Percentiles rank a stretch among this genome's conserved stretches.
Conservation (phyloP, 306 rosid genomes). For the Mimosa pudica region DNA sequence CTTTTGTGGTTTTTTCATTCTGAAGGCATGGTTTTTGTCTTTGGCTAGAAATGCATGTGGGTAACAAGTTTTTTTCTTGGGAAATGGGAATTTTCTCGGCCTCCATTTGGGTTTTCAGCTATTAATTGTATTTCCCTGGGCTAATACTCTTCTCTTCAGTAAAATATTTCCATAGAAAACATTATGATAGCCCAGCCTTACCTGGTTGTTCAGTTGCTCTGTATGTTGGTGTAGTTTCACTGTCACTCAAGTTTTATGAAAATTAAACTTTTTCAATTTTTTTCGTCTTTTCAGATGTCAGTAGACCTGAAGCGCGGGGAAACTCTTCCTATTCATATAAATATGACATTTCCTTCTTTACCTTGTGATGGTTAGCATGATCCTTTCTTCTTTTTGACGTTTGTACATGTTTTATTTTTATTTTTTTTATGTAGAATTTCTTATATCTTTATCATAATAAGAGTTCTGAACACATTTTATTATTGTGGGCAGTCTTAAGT, state of each 20-base stretch:
- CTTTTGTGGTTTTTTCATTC: neutral
- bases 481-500: slow-evolving; percentile 69
- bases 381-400: slow-evolving; percentile 28
- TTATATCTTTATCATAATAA: slow-evolving; percentile 9
- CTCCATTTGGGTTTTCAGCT: neutral
- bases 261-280: slow-evolving; percentile 13
- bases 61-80: neutral
- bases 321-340: slow-evolving; percentile 94
- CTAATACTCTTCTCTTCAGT: neutral
- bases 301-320: slow-evolving; percentile 96
- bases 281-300: slow-evolving; percentile 67
- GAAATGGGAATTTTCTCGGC: neutral
- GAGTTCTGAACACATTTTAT: slow-evolving; percentile 27
- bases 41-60: neutral
- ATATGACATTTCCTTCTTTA: slow-evolving; percentile 88
- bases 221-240: neutral
- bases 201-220: neutral
- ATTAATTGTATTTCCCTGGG: neutral
- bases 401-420: slow-evolving; percentile 11
- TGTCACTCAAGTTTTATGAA: neutral
- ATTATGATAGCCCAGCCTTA: neutral
- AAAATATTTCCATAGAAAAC: neutral
- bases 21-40: neutral
- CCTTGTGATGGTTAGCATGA: slow-evolving; percentile 87
- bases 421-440: neutral